Evolutionary conservation across 1,284 basidiomycete species (phyloP).

Genomic region (Apiotrichum siamense): DNA sequence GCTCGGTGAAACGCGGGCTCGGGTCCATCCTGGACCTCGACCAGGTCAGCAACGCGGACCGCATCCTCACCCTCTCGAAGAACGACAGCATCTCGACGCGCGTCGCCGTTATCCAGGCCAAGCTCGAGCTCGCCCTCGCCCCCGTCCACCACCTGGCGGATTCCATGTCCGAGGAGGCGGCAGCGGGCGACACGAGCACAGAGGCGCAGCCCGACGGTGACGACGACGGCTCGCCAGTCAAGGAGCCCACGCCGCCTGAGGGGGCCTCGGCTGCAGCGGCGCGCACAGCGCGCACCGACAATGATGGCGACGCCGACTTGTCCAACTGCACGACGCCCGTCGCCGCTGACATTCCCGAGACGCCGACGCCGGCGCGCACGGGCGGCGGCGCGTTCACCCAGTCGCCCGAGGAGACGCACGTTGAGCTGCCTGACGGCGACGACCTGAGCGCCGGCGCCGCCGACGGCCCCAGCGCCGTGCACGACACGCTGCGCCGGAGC

Average conservation of each 20-base stretch:
- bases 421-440: background rate
- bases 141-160: constrained; percentile 8
- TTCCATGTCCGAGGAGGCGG: background rate
- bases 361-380: no score
- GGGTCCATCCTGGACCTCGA: constrained; percentile 17
- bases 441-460: background rate
- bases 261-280: no score
- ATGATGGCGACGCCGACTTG: background rate
- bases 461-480: background rate
- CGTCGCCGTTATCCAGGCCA: constrained; percentile 29
- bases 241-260: no score
- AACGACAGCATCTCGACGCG: constrained; percentile 25
- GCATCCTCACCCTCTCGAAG: constrained; percentile 9
- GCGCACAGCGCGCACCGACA: no score
- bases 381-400: no score
- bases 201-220: no score
- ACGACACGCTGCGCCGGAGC: background rate
- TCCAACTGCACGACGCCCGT: background rate
- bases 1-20: constrained; percentile 11
- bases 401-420: no score
- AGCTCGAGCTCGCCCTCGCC: constrained; percentile 25
- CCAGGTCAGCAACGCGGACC: constrained; percentile 15
- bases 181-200: background rate
- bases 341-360: no score
- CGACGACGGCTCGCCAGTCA: background rate